These are phyloP conservation scores for Pseudogymnoascus sp. DNA, from an alignment of 2,329 filamentous ascomycete species.

Conservation along the genomic window DNA sequence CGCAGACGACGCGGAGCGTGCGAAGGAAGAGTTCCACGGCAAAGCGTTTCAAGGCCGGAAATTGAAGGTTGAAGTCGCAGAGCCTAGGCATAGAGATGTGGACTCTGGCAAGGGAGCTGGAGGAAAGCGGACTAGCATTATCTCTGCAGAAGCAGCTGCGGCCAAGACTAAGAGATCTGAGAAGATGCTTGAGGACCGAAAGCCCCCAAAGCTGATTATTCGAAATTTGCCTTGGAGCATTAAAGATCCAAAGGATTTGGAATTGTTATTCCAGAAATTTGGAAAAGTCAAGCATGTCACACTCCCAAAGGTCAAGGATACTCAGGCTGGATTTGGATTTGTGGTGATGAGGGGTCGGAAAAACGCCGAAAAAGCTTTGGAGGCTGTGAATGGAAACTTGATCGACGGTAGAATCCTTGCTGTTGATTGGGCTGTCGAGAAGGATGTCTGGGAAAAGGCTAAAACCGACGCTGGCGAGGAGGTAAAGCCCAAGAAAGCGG, in stretches of 20 bases:
- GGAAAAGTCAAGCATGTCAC: constrained; percentile 87
- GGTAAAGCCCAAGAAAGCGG: constrained; percentile 28
- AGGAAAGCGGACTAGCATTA: constrained; percentile 28
- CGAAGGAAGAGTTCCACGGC: constrained; percentile 74
- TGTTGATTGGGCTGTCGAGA: constrained; percentile 96
- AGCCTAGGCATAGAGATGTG: constrained; percentile 69
- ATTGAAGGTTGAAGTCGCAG: constrained; percentile 79
- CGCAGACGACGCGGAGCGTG: constrained; percentile 77
- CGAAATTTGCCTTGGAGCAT: constrained; percentile 95
- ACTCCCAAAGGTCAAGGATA: constrained; percentile 64
- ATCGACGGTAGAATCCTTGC: constrained; percentile 82
- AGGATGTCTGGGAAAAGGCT: constrained; percentile 70
- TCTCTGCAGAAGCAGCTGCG: constrained; percentile 32
- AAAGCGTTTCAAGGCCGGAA: constrained; percentile 69
- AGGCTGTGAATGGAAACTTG: constrained; percentile 78
- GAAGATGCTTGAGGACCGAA: constrained; percentile 51
- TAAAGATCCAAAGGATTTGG: constrained; percentile 74
- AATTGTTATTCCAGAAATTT: constrained; percentile 72
- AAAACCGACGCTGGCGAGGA: constrained; percentile 34
- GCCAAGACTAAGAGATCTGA: constrained; percentile 50
- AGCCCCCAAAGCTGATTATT: constrained; percentile 72
- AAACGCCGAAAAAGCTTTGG: constrained; percentile 85
- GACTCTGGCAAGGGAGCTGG: constrained; percentile 34
- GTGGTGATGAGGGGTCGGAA: constrained; percentile 79
- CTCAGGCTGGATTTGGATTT: constrained; percentile 83